These are phyloP conservation scores for Acer saccharum DNA, from an alignment of 345 rosid species.

Conservation along the genomic window DNA sequence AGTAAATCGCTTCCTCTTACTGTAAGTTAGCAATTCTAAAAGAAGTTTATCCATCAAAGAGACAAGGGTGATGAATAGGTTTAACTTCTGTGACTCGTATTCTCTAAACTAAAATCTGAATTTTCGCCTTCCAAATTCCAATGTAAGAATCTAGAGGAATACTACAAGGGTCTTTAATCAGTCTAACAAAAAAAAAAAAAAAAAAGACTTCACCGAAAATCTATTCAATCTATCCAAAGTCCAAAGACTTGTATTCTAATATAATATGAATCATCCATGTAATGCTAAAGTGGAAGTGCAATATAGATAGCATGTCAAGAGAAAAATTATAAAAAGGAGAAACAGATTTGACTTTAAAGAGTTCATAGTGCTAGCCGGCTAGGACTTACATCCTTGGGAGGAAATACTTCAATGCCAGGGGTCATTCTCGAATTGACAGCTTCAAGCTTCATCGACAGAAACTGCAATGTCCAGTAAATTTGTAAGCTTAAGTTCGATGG, in stretches of 20 bases:
- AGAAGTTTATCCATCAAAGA: too few relatives aligned
- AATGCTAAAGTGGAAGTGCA: background rate
- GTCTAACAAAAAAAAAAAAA: too few relatives aligned
- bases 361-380: background rate
- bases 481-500: constrained; percentile 7
- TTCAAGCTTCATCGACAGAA: constrained; percentile 93
- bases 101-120: too few relatives aligned
- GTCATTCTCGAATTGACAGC: constrained; percentile 74
- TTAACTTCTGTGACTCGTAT: background rate
- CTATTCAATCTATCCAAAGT: too few relatives aligned
- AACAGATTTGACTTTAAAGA: background rate
- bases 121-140: too few relatives aligned
- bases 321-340: background rate
- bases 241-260: background rate
- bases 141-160: too few relatives aligned
- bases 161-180: too few relatives aligned
- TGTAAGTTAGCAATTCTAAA: background rate
- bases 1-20: background rate
- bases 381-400: constrained; percentile 66
- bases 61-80: background rate
- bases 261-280: background rate
- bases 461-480: constrained; percentile 50
- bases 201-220: too few relatives aligned
- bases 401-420: constrained; percentile 65
- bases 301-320: background rate